Conservation (phyloP, 805 yeast species). For the Candida namnaoensis region DNA sequence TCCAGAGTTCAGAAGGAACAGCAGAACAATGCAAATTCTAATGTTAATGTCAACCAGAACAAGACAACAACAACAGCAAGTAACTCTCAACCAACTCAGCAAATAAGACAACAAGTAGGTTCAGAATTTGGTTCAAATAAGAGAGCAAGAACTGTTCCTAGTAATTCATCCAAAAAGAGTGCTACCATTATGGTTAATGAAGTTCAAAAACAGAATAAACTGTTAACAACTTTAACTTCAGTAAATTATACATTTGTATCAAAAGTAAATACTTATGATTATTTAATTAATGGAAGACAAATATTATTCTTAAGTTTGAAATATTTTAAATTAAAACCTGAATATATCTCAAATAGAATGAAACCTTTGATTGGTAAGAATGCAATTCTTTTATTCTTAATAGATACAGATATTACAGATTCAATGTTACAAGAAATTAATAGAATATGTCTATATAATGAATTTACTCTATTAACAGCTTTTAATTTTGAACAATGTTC, state of each 20-base stretch:
- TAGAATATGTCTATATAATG: slow-evolving; percentile 29
- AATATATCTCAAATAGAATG: slow-evolving; percentile 56
- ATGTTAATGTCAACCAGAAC: too few species aligned
- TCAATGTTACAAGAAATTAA: slow-evolving; percentile 30
- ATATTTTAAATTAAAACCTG: slow-evolving; percentile 71
- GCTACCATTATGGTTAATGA: slow-evolving; percentile 46
- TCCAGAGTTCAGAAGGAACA: too few species aligned
- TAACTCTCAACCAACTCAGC: too few species aligned
- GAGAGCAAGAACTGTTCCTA: too few species aligned
- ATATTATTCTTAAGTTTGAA: slow-evolving; percentile 59
- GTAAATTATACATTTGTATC: slow-evolving; percentile 45
- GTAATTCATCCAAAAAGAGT: slow-evolving; percentile 4
- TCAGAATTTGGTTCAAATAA: too few species aligned
- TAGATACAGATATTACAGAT: slow-evolving; percentile 56
- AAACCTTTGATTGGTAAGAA: slow-evolving; percentile 28
- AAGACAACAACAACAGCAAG: too few species aligned
- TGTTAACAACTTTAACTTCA: slow-evolving; percentile 44
- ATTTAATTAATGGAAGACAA: slow-evolving; percentile 48
- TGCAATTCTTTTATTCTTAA: slow-evolving; percentile 51
- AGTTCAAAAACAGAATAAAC: slow-evolving; percentile 67
- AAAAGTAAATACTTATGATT: slow-evolving; percentile 46
- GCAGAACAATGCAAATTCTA: too few species aligned
- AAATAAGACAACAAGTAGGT: too few species aligned
- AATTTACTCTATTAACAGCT: slow-evolving; percentile 30
- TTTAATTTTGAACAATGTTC: slow-evolving; percentile 48